Evolutionary conservation across 805 yeast species (phyloP), one percentile per base, ranked within the genome.

Genomic region (Cyberlindnera xishuangbannaensis): DNA sequence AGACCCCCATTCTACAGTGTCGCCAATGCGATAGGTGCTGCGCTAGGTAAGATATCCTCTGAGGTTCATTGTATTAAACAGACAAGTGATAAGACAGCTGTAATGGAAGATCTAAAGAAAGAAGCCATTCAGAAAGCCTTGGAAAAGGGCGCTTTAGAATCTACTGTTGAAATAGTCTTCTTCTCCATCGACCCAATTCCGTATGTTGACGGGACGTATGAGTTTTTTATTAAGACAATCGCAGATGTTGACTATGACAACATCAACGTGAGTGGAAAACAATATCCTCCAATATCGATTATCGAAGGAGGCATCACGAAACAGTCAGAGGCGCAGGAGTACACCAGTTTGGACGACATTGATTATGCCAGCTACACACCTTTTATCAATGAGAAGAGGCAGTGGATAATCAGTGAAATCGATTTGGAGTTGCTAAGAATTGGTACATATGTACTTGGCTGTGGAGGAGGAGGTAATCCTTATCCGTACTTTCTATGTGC

Each of bases 391-490:
- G 28, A 27, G 1, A 19, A 36, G 20, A 36, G 33, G 37, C 31
- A 70, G 58, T 47, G 50, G 50, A 24, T 31, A n/a, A 24, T 47
- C 3, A 28, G 39, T 16, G 40, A 36, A 38, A 50, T 48, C 3
- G 74, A 69, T 47, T 40, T 54, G 30, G 72, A 67, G 23, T 58
- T 58, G 37, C 39, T 69, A 10, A 46, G 61, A 21, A 58, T 65
- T 31, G 76, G 74, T n/a, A 50, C 64, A 17, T 69, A 68, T 41
- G 65, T 69, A 33, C 55, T 69, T 5, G 75, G 74, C 7, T 64
- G 69, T 48, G 75, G 74, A 3, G 75, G 75, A 11, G 75, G 75
- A 19, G 74, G 75, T 25, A 59, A 59, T 31, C 73, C 75, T 15
- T 65, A 67, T 45, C 51, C 68, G 5, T 46, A 45, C 14, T 64